phyloP scores from a whole-genome alignment of 139 green algal species.

The Zygnema circumcarinatum region DNA sequence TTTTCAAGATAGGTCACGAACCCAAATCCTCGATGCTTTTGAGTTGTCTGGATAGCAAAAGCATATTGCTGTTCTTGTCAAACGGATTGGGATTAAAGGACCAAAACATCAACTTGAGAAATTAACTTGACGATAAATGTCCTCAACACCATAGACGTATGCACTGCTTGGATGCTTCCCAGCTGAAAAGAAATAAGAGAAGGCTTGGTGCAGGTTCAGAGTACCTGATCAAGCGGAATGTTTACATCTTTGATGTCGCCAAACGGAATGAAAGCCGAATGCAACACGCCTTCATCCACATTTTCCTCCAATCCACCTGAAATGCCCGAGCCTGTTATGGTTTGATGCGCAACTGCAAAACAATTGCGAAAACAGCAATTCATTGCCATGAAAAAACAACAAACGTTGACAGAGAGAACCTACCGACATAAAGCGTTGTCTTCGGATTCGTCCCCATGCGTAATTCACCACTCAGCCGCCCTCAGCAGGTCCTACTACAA shows the following conservation, averaged over 20 bases:
- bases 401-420: not conserved
- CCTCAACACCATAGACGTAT: no score
- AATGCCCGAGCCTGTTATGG: no score
- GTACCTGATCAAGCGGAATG: conserved; percentile 86
- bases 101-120: not conserved
- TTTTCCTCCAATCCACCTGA: conserved; percentile 87
- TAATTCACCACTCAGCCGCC: no score
- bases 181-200: no score
- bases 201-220: not conserved
- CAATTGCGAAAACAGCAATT: no score
- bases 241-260: conserved; percentile 96
- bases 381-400: no score
- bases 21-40: conserved; percentile 89
- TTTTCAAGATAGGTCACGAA: conserved; percentile 84
- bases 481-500: no score
- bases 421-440: conserved; percentile 16
- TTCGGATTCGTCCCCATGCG: conserved; percentile 16
- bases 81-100: not conserved
- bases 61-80: not conserved
- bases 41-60: conserved; percentile 50
- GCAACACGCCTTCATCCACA: conserved; percentile 87
- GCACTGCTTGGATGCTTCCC: no score
- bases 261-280: conserved; percentile 96
- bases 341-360: no score
- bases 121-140: no score